These are phyloP conservation scores for Aspergillus sp. DNA, from an alignment of 2,329 filamentous ascomycete genomes.

Conservation along the genomic window DNA sequence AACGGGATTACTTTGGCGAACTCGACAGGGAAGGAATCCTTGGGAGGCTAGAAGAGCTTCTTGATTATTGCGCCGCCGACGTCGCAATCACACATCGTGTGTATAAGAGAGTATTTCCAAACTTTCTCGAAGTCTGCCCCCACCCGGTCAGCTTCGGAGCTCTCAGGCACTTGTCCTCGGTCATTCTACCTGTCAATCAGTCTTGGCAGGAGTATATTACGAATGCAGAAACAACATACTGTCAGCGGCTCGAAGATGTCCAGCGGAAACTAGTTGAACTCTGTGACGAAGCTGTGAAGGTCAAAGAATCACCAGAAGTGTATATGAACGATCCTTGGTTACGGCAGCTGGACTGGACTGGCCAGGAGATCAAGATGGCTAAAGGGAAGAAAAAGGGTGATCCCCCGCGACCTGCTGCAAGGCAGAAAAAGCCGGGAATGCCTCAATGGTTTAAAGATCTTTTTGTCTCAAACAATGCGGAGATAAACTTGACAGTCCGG, in stretches of 20 bases:
- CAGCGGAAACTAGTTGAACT: conserved; percentile 68
- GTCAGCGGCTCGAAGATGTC: conserved; percentile 70
- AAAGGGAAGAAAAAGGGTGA: conserved; percentile 88
- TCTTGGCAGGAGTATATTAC: conserved; percentile 82
- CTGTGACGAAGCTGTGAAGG: conserved; percentile 69
- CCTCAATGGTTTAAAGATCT: conserved; percentile 95
- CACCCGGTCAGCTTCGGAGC: conserved; percentile 97
- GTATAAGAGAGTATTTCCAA: conserved; percentile 89
- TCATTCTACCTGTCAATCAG: conserved; percentile 84
- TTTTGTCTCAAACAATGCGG: conserved; percentile 61
- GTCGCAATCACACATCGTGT: conserved; percentile 89
- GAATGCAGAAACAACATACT: conserved; percentile 81
- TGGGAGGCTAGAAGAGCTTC: conserved; percentile 69
- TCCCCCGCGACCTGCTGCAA: conserved; percentile 67
- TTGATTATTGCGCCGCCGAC: conserved; percentile 94
- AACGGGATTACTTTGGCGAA: conserved; percentile 80
- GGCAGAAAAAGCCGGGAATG: conserved; percentile 92
- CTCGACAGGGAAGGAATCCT: conserved; percentile 68
- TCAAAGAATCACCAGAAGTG: conserved; percentile 63
- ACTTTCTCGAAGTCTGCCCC: conserved; percentile 83
- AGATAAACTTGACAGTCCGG: conserved; percentile 75
- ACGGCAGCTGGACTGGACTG: conserved; percentile 89
- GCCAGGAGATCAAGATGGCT: conserved; percentile 83
- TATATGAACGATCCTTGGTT: conserved; percentile 86
- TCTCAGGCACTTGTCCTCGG: conserved; percentile 83